Evolutionary conservation across 768 basidiomycete genomes (phyloP), one percentile per base, ranked within the genome.

Genomic region (Xerocomellus chrysenteron): DNA sequence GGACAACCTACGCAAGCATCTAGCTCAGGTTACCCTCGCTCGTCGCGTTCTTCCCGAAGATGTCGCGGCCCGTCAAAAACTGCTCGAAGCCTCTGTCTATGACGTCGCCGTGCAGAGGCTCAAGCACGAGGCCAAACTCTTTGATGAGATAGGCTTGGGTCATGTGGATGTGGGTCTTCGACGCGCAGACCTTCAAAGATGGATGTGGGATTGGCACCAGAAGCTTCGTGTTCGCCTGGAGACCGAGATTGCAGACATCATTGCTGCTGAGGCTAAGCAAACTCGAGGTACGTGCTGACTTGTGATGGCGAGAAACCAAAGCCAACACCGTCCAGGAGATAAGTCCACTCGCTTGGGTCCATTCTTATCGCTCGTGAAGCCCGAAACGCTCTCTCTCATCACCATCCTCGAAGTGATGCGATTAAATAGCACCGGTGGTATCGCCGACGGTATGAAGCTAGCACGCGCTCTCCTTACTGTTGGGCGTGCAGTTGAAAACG

Each of bases 401-500:
- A 90, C 91, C 11, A 93, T 98, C 63, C 79, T 94, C 37, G 94
- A 97, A 69, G 70, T 93, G 41, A 89, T 98, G 87, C 83, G 90
- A 6, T 70, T 94, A 12, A 83, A 87, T 33, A 87, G 90, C 7
- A 77, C 82, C 1, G 89, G 91, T 7, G 90, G 91, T 13, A 78
- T 94, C n/a, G 64, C 77, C 0, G 83, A 87, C 40, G 95, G 94
- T 5, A 92, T 96, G 87, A 96, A 97, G 73, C 88, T 92, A 0
- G 82, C 94, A 1, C 80, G 92, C 0, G 92, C 90, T 0, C 77
- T 97, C 56, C 75, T 97, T 21, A 72, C 80, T 0, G 81, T 98
- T 21, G 96, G 95, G 0, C 85, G 81, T 56, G 90, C 89, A 0
- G 83, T 98, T 36, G 96, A 98, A 75, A 80, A 84, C 48, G 95